phyloP scores from a whole-genome alignment of 768 basidiomycete genomes.

The Tylopilus rubrobrunneus region DNA sequence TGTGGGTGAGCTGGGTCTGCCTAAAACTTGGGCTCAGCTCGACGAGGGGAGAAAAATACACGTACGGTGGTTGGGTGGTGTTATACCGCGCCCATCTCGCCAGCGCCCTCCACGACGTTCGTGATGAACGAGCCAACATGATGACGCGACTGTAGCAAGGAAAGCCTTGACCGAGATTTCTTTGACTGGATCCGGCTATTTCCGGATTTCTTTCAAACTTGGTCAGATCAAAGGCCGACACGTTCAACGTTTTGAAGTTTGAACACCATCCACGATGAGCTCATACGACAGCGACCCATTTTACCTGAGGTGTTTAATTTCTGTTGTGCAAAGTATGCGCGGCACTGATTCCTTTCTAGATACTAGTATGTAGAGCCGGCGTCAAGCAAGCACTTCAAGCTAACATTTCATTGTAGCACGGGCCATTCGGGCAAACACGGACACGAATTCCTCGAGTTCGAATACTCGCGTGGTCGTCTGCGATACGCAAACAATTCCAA shows the following conservation, averaged over 20 bases:
- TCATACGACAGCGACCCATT: slow-evolving; percentile 67
- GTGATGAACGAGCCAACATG: slow-evolving; percentile 31
- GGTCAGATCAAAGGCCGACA: not conserved
- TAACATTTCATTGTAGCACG: slow-evolving; percentile 37
- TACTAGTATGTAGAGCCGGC: slow-evolving; percentile 43
- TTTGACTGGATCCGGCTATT: not conserved
- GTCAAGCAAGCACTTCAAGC: not conserved
- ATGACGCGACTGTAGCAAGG: not conserved
- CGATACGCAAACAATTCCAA: slow-evolving; percentile 99
- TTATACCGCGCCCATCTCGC: slow-evolving; percentile 22
- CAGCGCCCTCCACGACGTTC: slow-evolving; percentile 15
- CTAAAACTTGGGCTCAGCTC: not conserved
- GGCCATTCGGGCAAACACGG: slow-evolving; percentile 99
- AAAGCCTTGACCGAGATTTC: not conserved
- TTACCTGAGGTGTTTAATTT: slow-evolving; percentile 60
- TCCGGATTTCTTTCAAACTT: not conserved
- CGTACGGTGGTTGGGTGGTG: slow-evolving; percentile 14
- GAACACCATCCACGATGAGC: slow-evolving; percentile 21
- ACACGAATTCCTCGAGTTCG: slow-evolving; percentile 97
- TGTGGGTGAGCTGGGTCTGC: slow-evolving; percentile 7
- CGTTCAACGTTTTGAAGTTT: slow-evolving; percentile 2
- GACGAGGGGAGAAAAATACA: not conserved
- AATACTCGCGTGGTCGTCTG: slow-evolving; percentile 93
- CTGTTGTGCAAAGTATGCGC: not conserved
- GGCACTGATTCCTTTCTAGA: slow-evolving; percentile 31